Evolutionary conservation across 148 eudicot genomes (phyloP).

Genomic region (Dianthus caryophyllus): DNA sequence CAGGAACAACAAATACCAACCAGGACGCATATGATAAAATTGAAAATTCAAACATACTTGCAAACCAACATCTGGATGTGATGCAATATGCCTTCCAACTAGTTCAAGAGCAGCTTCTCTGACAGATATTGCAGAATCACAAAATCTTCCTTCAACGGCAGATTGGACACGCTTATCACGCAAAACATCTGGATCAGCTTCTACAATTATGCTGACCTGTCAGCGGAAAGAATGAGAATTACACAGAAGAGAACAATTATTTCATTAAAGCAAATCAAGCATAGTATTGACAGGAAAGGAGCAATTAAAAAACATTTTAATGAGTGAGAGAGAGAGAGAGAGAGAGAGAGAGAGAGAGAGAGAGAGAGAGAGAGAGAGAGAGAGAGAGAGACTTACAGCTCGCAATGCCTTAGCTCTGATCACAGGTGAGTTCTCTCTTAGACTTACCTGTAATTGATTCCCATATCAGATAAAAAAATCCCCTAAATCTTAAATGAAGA

Average conservation of each 20-base stretch:
- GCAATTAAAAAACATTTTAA: background rate
- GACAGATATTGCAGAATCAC: slow-evolving; percentile 91
- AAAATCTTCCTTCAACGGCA: slow-evolving; percentile 97
- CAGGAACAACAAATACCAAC: slow-evolving; percentile 12
- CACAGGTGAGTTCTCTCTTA: slow-evolving; percentile 89
- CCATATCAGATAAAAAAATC: slow-evolving; percentile 3
- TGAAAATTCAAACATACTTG: slow-evolving; percentile 47
- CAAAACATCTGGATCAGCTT: slow-evolving; percentile 98
- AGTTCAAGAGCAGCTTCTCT: slow-evolving; percentile 98
- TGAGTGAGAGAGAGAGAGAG: no score
- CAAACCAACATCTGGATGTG: slow-evolving; percentile 96
- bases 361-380: no score
- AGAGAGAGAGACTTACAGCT: slow-evolving; percentile 58
- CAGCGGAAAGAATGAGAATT: slow-evolving; percentile 20
- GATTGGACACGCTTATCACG: slow-evolving; percentile 76
- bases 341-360: no score
- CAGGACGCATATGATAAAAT: background rate
- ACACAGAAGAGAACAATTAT: background rate
- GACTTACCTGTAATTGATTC: slow-evolving; percentile 60
- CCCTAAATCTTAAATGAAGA: background rate
- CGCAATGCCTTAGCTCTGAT: slow-evolving; percentile 94
- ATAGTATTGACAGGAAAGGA: background rate
- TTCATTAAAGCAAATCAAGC: background rate
- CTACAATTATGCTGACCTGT: slow-evolving; percentile 94
- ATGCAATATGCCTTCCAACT: slow-evolving; percentile 94